Evolutionary conservation across 192 early-diverging fungal species (phyloP).

Genomic region (Coemansia sp.): DNA sequence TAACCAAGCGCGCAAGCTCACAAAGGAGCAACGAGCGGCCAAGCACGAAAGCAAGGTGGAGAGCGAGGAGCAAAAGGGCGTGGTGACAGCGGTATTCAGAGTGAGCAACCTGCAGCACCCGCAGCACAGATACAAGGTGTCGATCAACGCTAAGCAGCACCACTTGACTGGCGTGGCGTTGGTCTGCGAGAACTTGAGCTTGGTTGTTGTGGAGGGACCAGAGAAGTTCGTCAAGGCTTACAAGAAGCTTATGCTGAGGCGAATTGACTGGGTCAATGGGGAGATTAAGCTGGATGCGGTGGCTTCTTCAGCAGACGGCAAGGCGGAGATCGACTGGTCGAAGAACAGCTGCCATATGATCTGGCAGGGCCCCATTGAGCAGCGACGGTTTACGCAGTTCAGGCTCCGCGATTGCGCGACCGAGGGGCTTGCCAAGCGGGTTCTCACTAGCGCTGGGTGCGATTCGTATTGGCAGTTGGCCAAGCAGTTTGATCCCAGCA

Average conservation of each 20-base stretch:
- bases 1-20: slow-evolving; percentile 81
- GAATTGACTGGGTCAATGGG: slow-evolving; percentile 83
- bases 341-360: slow-evolving; percentile 83
- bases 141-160: slow-evolving; percentile 83
- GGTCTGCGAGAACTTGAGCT: slow-evolving; percentile 65
- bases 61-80: slow-evolving; percentile 65
- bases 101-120: slow-evolving; percentile 75
- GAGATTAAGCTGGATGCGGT: slow-evolving; percentile 44
- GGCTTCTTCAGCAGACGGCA: slow-evolving; percentile 20
- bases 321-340: slow-evolving; percentile 38
- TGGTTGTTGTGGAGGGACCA: slow-evolving; percentile 94
- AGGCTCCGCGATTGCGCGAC: slow-evolving; percentile 66
- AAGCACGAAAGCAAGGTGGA: slow-evolving; percentile 74
- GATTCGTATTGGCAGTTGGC: slow-evolving; percentile 92
- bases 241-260: slow-evolving; percentile 93
- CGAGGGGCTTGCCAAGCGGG: slow-evolving; percentile 70
- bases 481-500: slow-evolving; percentile 35
- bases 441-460: slow-evolving; percentile 65
- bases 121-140: slow-evolving; percentile 88
- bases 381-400: slow-evolving; percentile 78
- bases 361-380: slow-evolving; percentile 89
- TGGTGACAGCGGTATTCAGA: slow-evolving; percentile 75
- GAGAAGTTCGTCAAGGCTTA: slow-evolving; percentile 84
- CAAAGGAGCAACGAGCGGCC: slow-evolving; percentile 78
- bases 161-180: slow-evolving; percentile 81